Percentiles rank a stretch among this genome's conserved stretches.
These are phyloP conservation scores for Trypanosomatidae sp. DNA, from an alignment of 208 protist genomes.

Conservation along the genomic window DNA sequence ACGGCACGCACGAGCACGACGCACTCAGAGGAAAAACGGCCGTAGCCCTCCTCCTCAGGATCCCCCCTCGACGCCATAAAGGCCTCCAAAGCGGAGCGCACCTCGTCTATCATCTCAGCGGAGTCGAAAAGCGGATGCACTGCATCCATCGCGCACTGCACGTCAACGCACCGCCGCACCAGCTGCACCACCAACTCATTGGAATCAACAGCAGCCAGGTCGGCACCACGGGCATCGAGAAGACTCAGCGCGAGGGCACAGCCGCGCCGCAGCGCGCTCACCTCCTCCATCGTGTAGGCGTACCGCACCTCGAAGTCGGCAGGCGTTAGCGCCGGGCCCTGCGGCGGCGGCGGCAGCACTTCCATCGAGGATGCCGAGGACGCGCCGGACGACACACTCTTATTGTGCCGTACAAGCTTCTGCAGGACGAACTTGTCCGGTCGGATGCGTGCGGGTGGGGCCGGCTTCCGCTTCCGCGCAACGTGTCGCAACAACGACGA, in stretches of 20 bases:
- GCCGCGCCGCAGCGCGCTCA: constrained; percentile 30
- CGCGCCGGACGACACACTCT: too few relatives aligned
- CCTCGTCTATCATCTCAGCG: constrained; percentile 10
- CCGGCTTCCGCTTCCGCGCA: too few relatives aligned
- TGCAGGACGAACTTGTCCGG: too few relatives aligned
- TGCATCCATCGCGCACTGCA: constrained; percentile 32
- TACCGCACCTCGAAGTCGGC: constrained; percentile 13
- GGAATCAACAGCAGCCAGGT: constrained; percentile 19
- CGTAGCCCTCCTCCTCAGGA: too few relatives aligned
- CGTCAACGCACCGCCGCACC: constrained; percentile 32
- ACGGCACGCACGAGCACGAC: constrained; percentile 27
- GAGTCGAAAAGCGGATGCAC: constrained; percentile 21
- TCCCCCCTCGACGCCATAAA: constrained; percentile 1
- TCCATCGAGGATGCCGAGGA: constrained; percentile 3
- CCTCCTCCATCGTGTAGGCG: constrained; percentile 10
- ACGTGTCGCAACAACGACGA: too few relatives aligned
- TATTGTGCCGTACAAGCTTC: too few relatives aligned
- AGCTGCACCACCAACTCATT: constrained; percentile 32
- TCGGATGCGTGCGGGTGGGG: too few relatives aligned
- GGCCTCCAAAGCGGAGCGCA: not conserved
- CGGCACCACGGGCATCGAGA: too few relatives aligned
- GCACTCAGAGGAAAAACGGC: constrained; percentile 4
- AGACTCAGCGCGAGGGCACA: too few relatives aligned
- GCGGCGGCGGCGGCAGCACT: constrained; percentile 11
- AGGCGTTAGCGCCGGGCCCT: not conserved